phyloP scores from a whole-genome alignment of 129 eudicot genomes.

The Flaveria sonorensis region DNA sequence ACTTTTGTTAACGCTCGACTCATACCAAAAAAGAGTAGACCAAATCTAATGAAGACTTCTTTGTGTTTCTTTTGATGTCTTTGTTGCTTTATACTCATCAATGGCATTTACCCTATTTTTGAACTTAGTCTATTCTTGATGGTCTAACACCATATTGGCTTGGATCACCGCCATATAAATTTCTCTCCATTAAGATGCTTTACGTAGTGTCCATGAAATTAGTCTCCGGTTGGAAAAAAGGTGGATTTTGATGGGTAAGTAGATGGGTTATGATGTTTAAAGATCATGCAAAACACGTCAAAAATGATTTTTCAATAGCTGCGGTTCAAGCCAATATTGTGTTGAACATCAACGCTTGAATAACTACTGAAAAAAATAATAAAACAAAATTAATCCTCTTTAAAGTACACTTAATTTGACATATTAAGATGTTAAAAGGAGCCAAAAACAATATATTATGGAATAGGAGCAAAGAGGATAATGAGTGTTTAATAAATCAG shows the following conservation, averaged over 20 bases:
- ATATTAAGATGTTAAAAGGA: too few species aligned
- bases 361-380: too few species aligned
- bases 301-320: neutral
- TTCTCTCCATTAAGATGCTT: neutral
- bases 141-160: neutral
- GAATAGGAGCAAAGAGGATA: too few species aligned
- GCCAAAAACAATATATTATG: too few species aligned
- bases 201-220: neutral
- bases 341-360: too few species aligned
- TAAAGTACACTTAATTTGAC: too few species aligned
- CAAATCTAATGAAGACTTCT: neutral
- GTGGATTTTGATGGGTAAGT: too few species aligned
- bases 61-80: neutral
- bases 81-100: neutral
- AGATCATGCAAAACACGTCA: neutral
- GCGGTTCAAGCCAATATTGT: neutral
- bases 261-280: neutral
- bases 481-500: too few species aligned
- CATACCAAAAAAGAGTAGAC: too few species aligned
- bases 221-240: neutral
- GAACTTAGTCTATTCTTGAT: neutral
- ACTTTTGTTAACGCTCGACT: too few species aligned
- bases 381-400: too few species aligned
- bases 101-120: too few species aligned
- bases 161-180: neutral